phyloP scores from a whole-genome alignment of 495 filamentous ascomycete genomes.

The Sporormia fimetaria region DNA sequence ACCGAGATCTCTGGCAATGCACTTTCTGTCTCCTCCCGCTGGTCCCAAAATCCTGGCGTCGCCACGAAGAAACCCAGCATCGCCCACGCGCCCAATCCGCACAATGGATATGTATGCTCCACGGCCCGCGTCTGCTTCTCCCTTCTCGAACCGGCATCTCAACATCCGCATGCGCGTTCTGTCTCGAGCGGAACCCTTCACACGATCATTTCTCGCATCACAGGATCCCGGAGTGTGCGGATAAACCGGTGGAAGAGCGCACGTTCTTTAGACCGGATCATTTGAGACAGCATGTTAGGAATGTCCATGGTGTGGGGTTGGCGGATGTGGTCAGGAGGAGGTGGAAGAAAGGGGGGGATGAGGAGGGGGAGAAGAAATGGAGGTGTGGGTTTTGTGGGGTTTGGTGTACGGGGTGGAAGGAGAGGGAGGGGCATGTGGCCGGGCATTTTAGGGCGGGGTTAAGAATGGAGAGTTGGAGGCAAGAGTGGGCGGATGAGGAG shows the following conservation, averaged over 20 bases:
- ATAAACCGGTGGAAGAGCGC: constrained; percentile 7
- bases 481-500: too few species aligned
- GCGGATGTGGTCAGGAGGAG: constrained; percentile 11
- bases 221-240: constrained; percentile 18
- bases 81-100: constrained; percentile 6
- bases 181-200: constrained; percentile 12
- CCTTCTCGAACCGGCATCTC: not conserved
- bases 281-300: constrained; percentile 23
- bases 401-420: constrained; percentile 9
- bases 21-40: constrained; percentile 20
- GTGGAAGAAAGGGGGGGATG: constrained; percentile 15
- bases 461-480: constrained; percentile 18
- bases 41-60: constrained; percentile 23
- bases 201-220: constrained; percentile 20
- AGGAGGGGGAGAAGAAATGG: constrained; percentile 1
- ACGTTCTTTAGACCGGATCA: constrained; percentile 23
- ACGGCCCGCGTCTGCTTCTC: constrained; percentile 12
- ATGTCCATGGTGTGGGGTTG: constrained; percentile 16
- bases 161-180: constrained; percentile 21
- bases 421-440: constrained; percentile 20
- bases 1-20: constrained; percentile 23
- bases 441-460: constrained; percentile 20
- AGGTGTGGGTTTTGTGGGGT: constrained; percentile 19
- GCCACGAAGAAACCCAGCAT: constrained; percentile 28
- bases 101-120: constrained; percentile 25